These are phyloP conservation scores for Colletotrichum phormii DNA, from an alignment of 2,329 filamentous ascomycete species.

Conservation along the genomic window DNA sequence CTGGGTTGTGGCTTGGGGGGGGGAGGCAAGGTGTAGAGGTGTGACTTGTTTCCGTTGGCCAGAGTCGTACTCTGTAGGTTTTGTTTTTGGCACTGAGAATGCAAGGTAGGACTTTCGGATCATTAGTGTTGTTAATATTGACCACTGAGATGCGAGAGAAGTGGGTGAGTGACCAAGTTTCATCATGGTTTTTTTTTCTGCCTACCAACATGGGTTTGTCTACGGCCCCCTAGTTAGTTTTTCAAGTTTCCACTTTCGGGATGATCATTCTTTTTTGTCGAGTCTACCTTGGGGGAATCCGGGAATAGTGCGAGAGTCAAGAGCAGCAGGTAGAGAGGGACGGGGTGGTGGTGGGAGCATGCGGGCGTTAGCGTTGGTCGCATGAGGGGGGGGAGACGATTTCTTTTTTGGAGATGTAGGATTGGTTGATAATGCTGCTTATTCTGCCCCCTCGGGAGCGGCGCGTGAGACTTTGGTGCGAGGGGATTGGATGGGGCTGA, in stretches of 20 bases:
- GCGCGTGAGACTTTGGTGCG: background rate
- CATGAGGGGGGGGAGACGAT: background rate
- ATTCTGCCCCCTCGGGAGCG: background rate
- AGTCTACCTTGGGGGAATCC: too few species aligned
- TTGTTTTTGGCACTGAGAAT: too few species aligned
- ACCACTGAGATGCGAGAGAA: slow-evolving; percentile 4
- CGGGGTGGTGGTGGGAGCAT: background rate
- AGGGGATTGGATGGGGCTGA: background rate
- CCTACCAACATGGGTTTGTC: background rate
- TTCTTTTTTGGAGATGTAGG: background rate
- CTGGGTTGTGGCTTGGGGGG: background rate
- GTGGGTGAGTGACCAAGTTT: slow-evolving; percentile 3
- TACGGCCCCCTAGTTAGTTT: background rate
- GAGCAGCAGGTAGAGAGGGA: background rate
- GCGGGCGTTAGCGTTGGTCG: background rate
- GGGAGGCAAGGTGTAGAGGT: too few species aligned
- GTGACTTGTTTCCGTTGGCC: background rate
- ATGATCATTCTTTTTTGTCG: background rate
- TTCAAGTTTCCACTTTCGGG: background rate
- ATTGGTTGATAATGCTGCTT: background rate
- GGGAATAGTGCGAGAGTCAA: background rate
- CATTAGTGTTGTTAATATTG: background rate
- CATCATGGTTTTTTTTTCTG: background rate
- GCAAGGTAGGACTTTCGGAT: background rate
- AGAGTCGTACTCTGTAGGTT: background rate